Evolutionary conservation across 495 filamentous ascomycete genomes (phyloP).

Genomic region (Neurospora discreta): DNA sequence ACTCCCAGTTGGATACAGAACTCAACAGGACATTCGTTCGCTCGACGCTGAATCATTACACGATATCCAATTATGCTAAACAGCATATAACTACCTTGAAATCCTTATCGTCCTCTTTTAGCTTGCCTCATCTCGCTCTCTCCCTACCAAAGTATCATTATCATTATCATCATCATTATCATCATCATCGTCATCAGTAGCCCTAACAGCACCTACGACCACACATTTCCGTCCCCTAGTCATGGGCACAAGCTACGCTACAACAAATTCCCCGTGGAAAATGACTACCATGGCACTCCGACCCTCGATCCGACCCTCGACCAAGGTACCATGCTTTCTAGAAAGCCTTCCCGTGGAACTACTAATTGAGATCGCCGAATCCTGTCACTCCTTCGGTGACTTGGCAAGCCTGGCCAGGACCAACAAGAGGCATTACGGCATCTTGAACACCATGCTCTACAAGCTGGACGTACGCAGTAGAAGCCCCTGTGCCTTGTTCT

Average conservation of each 20-base stretch:
- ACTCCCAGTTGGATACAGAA: neutral
- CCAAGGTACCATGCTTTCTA: neutral
- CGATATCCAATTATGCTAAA: neutral
- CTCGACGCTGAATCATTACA: neutral
- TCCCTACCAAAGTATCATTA: neutral
- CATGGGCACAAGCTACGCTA: neutral
- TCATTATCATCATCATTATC: neutral
- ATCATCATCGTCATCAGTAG: neutral
- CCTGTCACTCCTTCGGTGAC: neutral
- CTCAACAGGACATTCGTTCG: neutral
- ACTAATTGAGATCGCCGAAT: slow-evolving; percentile 4
- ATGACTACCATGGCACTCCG: neutral
- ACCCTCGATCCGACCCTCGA: neutral
- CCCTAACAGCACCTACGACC: neutral
- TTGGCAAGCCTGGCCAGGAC: neutral
- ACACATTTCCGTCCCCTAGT: neutral
- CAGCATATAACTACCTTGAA: neutral
- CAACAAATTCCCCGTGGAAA: neutral
- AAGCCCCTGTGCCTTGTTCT: neutral
- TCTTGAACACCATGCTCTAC: slow-evolving; percentile 6
- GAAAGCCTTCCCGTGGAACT: slow-evolving; percentile 1
- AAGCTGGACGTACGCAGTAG: slow-evolving; percentile 1
- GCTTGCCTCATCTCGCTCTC: neutral
- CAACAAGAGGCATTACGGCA: neutral
- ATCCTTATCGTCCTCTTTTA: neutral